Base-by-base conservation (phyloP, 176 grass and related monocot genomes). In the Cenchrus purpureus region DNA sequence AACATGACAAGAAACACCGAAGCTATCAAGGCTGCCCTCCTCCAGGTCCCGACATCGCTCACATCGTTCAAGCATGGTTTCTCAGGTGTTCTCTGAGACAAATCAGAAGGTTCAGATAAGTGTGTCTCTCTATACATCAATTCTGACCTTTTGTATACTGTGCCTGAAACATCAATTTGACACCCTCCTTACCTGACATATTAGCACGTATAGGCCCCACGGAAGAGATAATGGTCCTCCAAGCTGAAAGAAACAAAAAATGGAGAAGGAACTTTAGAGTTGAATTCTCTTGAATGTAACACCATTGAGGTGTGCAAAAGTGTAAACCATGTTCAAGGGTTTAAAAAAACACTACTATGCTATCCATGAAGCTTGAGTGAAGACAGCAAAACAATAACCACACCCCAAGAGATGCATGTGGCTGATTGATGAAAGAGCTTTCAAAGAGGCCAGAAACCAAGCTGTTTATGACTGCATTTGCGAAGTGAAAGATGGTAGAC, bases 41-140 rank as follows among this genome's bases (percentile, higher is more conserved):
- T 92, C 97, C 97, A 96, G 59, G 93, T 91, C 73, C 97, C 93
- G 2, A 94, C 93, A 28, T 99, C 93, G 2, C 93, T 93, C 19
- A 96, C 97, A n/a, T 99, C 91, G 46, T 99, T 94, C 65, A 99
- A 88, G 90, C 97, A 99, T 37, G 97, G 88, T 59, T 99, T 99
- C 78, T 99, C 97, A 3, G 91, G 77, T 54, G 88, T 86, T 76
- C 97, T 88, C 97, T 99, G 93, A 43, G 43, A 79, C 8, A 73
- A 91, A 81, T 14, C 19, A 68, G 7, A 80, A 40, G 12, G 11
- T 15, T 25, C 5, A 52, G 2, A 84, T 29, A 74, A 61, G 81
- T 46, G 44, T 20, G 17, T 67, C 59, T 31, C 43, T 54, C 13
- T 11, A 10, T 54, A 61, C 43, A 78, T 3, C 5, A 50, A 57